Conservation (phyloP, 768 basidiomycete species). For the Calocera cornea region DNA sequence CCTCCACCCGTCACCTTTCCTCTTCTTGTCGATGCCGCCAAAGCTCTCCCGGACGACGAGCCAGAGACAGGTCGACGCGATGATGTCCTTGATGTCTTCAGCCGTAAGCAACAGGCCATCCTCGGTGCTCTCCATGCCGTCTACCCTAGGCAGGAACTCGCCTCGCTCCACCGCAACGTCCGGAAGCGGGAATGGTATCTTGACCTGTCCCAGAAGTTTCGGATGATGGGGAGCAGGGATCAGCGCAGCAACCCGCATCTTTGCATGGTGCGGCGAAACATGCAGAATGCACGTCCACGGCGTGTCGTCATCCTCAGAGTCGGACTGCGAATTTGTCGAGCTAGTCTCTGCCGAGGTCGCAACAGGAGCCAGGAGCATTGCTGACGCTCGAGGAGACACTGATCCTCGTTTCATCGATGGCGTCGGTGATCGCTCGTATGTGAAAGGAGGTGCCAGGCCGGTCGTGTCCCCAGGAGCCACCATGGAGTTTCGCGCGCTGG, state of each 20-base stretch:
- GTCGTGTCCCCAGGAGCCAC: not conserved
- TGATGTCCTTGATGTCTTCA: constrained; percentile 87
- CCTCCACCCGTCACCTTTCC: constrained; percentile 71
- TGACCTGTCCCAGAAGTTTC: constrained; percentile 81
- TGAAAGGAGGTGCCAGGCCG: not conserved
- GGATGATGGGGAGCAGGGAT: constrained; percentile 92
- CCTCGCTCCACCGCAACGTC: constrained; percentile 48
- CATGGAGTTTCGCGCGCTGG: not conserved
- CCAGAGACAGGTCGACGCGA: constrained; percentile 82
- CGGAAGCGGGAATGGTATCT: constrained; percentile 78
- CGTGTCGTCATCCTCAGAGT: not conserved
- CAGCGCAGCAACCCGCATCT: constrained; percentile 65
- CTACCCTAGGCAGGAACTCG: constrained; percentile 4
- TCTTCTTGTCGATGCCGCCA: constrained; percentile 62
- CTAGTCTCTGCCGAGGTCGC: not conserved
- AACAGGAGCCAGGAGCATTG: not conserved
- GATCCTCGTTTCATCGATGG: not conserved
- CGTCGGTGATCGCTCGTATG: not conserved
- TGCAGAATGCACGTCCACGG: not conserved
- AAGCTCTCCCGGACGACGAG: constrained; percentile 85
- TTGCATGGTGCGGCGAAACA: not conserved
- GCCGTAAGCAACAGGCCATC: constrained; percentile 48
- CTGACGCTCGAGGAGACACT: not conserved
- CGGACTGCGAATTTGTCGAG: not conserved
- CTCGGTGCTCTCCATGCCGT: constrained; percentile 5